Percentiles rank a stretch among this genome's conserved stretches.
Evolutionary conservation across 371 early-diverging fungal genomes (phyloP).

Genomic region (Conidiobolus incongruus): DNA sequence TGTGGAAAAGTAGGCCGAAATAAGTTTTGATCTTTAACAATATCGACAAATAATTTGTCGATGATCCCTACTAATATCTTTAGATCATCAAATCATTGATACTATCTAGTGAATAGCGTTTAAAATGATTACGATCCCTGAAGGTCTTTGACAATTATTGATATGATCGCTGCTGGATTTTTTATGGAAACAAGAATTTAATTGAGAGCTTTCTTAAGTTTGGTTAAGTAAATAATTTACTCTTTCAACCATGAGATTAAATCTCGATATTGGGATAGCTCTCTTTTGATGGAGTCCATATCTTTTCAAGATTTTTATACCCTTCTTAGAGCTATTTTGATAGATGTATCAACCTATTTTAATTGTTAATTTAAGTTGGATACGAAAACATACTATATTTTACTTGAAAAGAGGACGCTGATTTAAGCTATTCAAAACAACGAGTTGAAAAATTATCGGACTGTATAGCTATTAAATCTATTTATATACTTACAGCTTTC

Average conservation of each 20-base stretch:
- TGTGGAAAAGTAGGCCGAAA: conserved; percentile 51
- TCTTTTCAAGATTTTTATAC: conserved; percentile 16
- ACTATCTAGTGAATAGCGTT: conserved; percentile 4
- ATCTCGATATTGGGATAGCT: conserved; percentile 57
- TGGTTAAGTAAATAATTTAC: neutral
- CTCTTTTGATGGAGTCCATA: conserved; percentile 51
- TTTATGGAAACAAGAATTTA: neutral
- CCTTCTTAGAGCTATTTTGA: conserved; percentile 21
- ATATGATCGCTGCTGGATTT: neutral
- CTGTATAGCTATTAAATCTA: conserved; percentile 50
- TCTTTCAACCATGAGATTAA: conserved; percentile 54
- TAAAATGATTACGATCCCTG: conserved; percentile 5
- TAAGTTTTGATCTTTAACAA: conserved; percentile 64
- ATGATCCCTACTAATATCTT: conserved; percentile 24
- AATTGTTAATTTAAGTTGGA: conserved; percentile 1
- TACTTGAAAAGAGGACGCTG: conserved; percentile 33
- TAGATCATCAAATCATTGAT: no score
- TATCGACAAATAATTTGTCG: conserved; percentile 15
- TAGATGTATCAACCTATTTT: conserved; percentile 21
- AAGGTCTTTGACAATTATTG: conserved; percentile 5
- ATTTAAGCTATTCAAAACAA: conserved; percentile 34
- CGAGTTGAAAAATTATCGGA: conserved; percentile 38
- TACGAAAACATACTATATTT: neutral
- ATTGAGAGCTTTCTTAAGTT: neutral
- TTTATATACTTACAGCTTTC: conserved; percentile 50